Evolutionary conservation across 2,329 filamentous ascomycete genomes (phyloP).

Genomic region (Calonectria henricotiae): DNA sequence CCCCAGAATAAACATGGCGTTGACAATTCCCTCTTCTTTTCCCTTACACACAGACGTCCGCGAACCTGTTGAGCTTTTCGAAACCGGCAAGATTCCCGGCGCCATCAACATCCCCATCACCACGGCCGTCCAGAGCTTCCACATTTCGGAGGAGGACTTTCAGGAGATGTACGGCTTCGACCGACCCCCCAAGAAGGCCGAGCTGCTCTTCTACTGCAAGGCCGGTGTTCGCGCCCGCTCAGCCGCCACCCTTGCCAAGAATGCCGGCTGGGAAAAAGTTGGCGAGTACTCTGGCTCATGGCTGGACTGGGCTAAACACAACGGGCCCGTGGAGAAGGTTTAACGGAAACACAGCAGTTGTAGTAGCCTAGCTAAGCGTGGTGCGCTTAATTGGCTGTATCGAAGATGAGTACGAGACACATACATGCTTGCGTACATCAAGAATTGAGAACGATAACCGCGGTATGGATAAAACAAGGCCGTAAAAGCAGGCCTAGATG

Average conservation of each 20-base stretch:
- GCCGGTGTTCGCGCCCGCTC: constrained; percentile 87
- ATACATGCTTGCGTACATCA: not conserved
- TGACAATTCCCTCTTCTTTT: no score
- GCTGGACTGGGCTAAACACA: constrained; percentile 85
- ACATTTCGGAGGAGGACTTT: constrained; percentile 85
- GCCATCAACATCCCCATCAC: constrained; percentile 88
- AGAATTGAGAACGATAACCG: not conserved
- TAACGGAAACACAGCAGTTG: not conserved
- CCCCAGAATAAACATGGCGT: not conserved
- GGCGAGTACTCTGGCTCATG: constrained; percentile 84
- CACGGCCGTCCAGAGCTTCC: constrained; percentile 84
- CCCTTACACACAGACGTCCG: constrained; percentile 72
- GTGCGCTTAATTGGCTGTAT: no score
- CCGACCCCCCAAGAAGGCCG: constrained; percentile 72
- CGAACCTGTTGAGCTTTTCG: constrained; percentile 78
- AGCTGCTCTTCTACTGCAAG: constrained; percentile 93
- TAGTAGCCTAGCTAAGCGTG: no score
- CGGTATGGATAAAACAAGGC: constrained; percentile 4
- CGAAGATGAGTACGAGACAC: not conserved
- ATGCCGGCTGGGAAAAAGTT: constrained; percentile 82
- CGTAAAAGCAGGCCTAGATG: constrained; percentile 10
- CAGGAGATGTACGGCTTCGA: constrained; percentile 85
- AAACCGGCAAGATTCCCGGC: constrained; percentile 82
- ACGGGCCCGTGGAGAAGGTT: constrained; percentile 70
- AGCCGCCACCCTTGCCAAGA: constrained; percentile 83